Base-by-base conservation (phyloP, 1,139 yeast species). In the Blastobotrys apis region DNA sequence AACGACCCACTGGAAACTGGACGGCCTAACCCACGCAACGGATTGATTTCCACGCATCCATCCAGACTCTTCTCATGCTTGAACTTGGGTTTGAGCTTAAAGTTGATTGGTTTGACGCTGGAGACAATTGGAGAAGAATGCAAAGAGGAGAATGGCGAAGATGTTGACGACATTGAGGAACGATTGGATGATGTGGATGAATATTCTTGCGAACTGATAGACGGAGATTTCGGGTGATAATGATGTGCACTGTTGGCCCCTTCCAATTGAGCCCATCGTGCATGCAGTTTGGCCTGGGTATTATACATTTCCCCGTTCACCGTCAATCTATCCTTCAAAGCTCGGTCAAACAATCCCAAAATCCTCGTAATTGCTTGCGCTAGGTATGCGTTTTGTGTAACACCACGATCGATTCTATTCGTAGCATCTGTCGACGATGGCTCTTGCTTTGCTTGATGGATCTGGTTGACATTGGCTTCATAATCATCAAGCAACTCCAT, bases 271-370 rank as follows among this genome's bases (percentile, higher is more conserved):
- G 39, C 41, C 58, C 58, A 55, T 15, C 52, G 43, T 16, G 38
- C 36, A 32, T 54, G 57, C 21, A 55, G 47, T 10, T 47, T 41
- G 2, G 51, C 37, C 27, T 51, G 54, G 22, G 52, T 37, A 6
- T 47, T 33, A 16, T 33, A 38, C 47, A 55, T 53, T 33, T 53
- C 58, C 17, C 51, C 47, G 15, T 49, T 45, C 2, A 41, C 47
- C 9, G 53, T 48, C 20, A 53, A 47, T 19, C 49, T 45, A 13
- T 53, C 58, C 23, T 47, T 43, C 16, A 55, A 43, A 5, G 58
- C 57, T 4, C 56, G 49, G 40, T 54, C 57, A 38, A 55, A 46
- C 23, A 55, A 37, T 1, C 51, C 45, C 16, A 55, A 47, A 15
- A 51, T 49, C 8, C 53, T 43, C 20, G 50, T 47, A 6, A 53